Evolutionary conservation across 2,329 filamentous ascomycete genomes (phyloP).

Genomic region (Xylariaceae sp.): DNA sequence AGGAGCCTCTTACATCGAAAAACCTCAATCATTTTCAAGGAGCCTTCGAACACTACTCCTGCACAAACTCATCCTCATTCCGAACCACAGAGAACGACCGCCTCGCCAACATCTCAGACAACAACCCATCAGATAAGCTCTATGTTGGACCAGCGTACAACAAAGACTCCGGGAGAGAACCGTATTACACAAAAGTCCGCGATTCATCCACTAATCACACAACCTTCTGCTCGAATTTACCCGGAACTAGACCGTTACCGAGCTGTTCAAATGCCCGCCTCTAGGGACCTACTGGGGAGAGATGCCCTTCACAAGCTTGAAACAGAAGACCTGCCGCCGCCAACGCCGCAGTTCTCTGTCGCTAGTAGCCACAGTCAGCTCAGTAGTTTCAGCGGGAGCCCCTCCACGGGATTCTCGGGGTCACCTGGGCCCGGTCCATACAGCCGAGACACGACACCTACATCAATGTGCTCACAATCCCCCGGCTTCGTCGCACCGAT

Average conservation of each 20-base stretch:
- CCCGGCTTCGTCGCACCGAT: slow-evolving; percentile 52
- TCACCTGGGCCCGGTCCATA: slow-evolving; percentile 65
- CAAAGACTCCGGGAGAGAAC: slow-evolving; percentile 42
- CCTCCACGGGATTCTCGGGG: slow-evolving; percentile 69
- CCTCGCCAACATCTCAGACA: slow-evolving; percentile 31
- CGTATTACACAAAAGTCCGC: slow-evolving; percentile 39
- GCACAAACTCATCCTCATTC: slow-evolving; percentile 38
- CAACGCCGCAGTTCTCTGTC: slow-evolving; percentile 59
- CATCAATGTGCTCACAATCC: slow-evolving; percentile 70
- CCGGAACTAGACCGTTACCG: slow-evolving; percentile 59
- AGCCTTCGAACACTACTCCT: slow-evolving; percentile 24
- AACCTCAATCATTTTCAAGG: slow-evolving; percentile 41
- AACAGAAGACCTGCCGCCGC: slow-evolving; percentile 61
- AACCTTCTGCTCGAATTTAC: slow-evolving; percentile 43
- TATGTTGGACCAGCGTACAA: slow-evolving; percentile 39
- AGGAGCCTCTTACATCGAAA: slow-evolving; percentile 47
- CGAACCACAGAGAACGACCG: slow-evolving; percentile 23
- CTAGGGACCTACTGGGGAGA: slow-evolving; percentile 33
- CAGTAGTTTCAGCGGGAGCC: slow-evolving; percentile 61
- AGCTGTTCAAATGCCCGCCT: slow-evolving; percentile 37
- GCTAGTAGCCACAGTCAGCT: slow-evolving; percentile 47
- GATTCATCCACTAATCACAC: slow-evolving; percentile 33
- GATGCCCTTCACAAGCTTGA: slow-evolving; percentile 52
- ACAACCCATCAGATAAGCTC: slow-evolving; percentile 34
- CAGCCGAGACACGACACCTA: slow-evolving; percentile 72